Evolutionary conservation across 176 grass and related monocot genomes (phyloP), one percentile per base, ranked within the genome.

Genomic region (Microstegium vimineum): DNA sequence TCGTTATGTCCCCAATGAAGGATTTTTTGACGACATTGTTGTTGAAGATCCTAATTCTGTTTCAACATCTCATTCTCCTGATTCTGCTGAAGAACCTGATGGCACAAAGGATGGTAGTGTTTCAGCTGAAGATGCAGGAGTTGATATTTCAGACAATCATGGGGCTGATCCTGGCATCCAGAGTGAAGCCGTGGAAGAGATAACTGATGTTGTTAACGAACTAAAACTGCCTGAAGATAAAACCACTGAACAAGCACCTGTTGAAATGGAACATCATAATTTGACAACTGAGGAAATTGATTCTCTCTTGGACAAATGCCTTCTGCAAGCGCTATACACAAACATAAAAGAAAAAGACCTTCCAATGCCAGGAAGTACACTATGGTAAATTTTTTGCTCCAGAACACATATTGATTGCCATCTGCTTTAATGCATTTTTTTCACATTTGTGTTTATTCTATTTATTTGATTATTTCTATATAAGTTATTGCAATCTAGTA

Each of bases 321-420:
- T 98, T 84, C 73, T 98, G 76, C 95, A 98, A 95, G 90, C 95
- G 51, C 74, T 98, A 36, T 73, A 95, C 82, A 95, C 85, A 26
- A 98, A 69, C 30, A 78, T 95, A 56, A 98, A 98, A 90, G 88
- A 94, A 76, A 91, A 86, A 64, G 92, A 98, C 54, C 89, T 98
- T 81, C 95, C 95, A 54, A 90, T 98, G 54, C 95, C 61, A 69
- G 95, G 86, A 82, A 98, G 95, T 80, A 98, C 89, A 59, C 54
- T 98, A 69, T 98, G 95, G 95, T 94, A 94, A 40, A 37, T 5
- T 62, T 49, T 49, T 49, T 49, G 54, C 82, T 85, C 66, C 37
- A 73, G 13, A 66, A 65, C 69, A 57, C 46, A 30, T 84, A 17
- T 77, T 8, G 78, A 45, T 12, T 40, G 1, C 46, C 18, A 25